A percentile compares a stretch with the other conserved stretches of the same genome.
phyloP scores from a whole-genome alignment of 192 early-diverging fungal species.

The Jimgerdemannia flammicorona region DNA sequence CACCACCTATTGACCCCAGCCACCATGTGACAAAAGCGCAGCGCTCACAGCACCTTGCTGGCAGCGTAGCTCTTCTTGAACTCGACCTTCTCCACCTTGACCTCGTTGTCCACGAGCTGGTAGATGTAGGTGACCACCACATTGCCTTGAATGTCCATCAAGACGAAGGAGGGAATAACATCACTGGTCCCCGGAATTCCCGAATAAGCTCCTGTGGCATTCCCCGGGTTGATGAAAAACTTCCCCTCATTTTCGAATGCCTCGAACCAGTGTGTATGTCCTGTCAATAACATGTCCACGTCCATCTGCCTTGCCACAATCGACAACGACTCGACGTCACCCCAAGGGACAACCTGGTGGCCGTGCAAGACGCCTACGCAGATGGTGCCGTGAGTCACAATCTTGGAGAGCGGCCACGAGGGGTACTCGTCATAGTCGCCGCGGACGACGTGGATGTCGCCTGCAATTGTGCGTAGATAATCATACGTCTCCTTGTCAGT shows the following conservation, averaged over 20 bases:
- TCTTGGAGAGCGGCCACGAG: slow-evolving; percentile 58
- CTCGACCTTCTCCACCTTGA: slow-evolving; percentile 92
- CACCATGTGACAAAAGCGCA: too few species aligned
- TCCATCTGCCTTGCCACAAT: slow-evolving; percentile 85
- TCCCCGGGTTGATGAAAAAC: slow-evolving; percentile 94
- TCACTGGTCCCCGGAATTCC: slow-evolving; percentile 33
- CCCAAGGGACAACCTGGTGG: slow-evolving; percentile 82
- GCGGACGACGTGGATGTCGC: slow-evolving; percentile 68
- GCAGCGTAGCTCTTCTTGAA: slow-evolving; percentile 59
- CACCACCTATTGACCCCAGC: too few species aligned
- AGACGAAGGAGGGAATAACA: slow-evolving; percentile 85
- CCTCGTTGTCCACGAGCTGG: slow-evolving; percentile 85
- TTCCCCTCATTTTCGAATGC: slow-evolving; percentile 89
- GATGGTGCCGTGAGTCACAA: slow-evolving; percentile 60
- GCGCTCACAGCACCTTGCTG: slow-evolving; percentile 21
- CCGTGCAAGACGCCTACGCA: slow-evolving; percentile 81
- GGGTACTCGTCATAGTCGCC: slow-evolving; percentile 83
- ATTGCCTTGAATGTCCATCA: slow-evolving; percentile 87
- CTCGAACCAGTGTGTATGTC: slow-evolving; percentile 88
- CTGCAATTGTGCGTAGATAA: slow-evolving; percentile 79
- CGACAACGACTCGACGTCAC: slow-evolving; percentile 66
- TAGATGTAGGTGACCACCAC: slow-evolving; percentile 88
- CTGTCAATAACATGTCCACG: slow-evolving; percentile 88
- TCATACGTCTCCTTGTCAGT: slow-evolving; percentile 80
- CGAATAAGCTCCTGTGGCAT: slow-evolving; percentile 82